phyloP scores from a whole-genome alignment of 768 basidiomycete genomes.

The Suillus placidus region DNA sequence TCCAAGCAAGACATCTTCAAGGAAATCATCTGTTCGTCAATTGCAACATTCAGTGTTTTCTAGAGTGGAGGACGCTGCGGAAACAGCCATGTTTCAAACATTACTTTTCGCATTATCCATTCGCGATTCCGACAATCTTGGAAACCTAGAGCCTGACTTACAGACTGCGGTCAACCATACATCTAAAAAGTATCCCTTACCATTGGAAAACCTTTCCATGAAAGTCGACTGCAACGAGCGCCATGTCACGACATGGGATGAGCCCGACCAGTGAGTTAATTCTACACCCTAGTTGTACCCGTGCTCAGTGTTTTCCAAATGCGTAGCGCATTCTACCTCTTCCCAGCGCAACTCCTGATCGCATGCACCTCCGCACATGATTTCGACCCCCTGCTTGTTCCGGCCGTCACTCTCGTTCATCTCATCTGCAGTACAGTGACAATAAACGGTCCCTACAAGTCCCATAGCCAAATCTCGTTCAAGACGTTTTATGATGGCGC shows the following conservation, averaged over 20 bases:
- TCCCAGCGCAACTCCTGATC: constrained; percentile 28
- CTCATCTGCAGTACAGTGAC: constrained; percentile 18
- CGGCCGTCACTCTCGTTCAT: constrained; percentile 18
- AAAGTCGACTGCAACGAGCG: constrained; percentile 15
- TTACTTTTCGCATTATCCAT: background rate
- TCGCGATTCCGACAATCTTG: background rate
- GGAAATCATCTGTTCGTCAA: background rate
- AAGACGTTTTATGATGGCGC: background rate
- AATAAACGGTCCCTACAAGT: constrained; percentile 6
- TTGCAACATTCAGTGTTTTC: background rate
- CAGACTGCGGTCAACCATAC: background rate
- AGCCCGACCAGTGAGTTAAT: constrained; percentile 21
- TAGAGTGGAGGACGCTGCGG: background rate
- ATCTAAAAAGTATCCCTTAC: background rate
- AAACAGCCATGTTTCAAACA: background rate
- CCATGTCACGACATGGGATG: constrained; percentile 32
- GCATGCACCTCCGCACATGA: constrained; percentile 19
- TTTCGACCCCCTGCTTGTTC: constrained; percentile 16
- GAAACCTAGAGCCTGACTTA: background rate
- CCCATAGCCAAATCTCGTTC: background rate
- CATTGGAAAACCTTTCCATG: constrained; percentile 19
- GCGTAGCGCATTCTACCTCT: constrained; percentile 16
- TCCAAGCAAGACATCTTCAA: background rate
- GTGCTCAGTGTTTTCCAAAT: background rate
- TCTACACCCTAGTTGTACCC: background rate